A percentile compares a stretch with the other conserved stretches of the same genome.
These are phyloP conservation scores for Apodospora peruviana DNA, from an alignment of 495 filamentous ascomycete species.

Conservation along the genomic window DNA sequence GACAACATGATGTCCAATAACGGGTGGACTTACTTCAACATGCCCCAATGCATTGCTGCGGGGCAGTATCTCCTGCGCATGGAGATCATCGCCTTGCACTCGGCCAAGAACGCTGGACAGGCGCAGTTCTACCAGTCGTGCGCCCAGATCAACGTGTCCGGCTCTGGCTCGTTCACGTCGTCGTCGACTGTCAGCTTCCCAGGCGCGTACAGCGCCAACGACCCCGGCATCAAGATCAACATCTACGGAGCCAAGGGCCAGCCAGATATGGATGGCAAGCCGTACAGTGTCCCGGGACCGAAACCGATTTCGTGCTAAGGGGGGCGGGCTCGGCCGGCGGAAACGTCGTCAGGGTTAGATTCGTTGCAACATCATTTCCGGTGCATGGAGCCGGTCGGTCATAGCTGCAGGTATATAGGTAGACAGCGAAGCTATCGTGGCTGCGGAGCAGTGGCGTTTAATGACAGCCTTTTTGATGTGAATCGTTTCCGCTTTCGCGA, in stretches of 20 bases:
- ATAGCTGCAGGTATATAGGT: too few species aligned
- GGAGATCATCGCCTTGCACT: slow-evolving; percentile 50
- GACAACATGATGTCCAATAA: slow-evolving; percentile 44
- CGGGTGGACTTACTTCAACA: slow-evolving; percentile 43
- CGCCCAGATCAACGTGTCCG: slow-evolving; percentile 50
- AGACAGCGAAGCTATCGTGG: too few species aligned
- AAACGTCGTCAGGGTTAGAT: too few species aligned
- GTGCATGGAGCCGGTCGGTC: too few species aligned
- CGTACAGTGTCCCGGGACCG: slow-evolving; percentile 40
- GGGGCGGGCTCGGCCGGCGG: background rate
- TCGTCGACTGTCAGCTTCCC: slow-evolving; percentile 49
- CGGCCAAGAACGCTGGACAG: slow-evolving; percentile 33
- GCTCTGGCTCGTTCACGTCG: slow-evolving; percentile 38
- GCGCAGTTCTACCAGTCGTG: slow-evolving; percentile 55
- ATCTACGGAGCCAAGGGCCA: slow-evolving; percentile 46
- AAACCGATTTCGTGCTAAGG: slow-evolving; percentile 36
- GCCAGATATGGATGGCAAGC: slow-evolving; percentile 41
- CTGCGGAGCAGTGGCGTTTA: too few species aligned
- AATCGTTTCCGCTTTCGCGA: too few species aligned
- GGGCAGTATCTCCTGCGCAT: slow-evolving; percentile 52
- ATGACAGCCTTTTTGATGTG: too few species aligned
- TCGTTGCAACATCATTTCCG: too few species aligned
- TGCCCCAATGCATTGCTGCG: slow-evolving; percentile 42
- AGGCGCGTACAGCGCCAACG: slow-evolving; percentile 44
- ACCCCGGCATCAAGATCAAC: slow-evolving; percentile 49